phyloP scores from a whole-genome alignment of 106 monocot species.

The Dendrobium chrysotoxum region DNA sequence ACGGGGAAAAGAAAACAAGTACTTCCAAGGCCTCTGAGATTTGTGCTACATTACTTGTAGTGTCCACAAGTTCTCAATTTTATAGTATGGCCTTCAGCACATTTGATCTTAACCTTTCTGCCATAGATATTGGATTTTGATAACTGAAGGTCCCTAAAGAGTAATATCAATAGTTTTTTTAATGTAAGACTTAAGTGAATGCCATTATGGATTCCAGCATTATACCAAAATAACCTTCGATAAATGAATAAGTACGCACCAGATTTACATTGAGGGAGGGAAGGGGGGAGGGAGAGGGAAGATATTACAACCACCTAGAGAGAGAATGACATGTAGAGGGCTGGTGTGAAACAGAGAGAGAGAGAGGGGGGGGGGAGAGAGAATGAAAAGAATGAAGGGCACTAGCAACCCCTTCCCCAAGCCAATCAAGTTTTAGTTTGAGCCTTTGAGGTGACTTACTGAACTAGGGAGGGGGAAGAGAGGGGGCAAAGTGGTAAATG shows the following conservation, averaged over 20 bases:
- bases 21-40: neutral
- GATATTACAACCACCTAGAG: neutral
- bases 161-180: neutral
- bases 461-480: neutral
- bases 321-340: neutral
- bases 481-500: neutral
- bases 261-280: neutral
- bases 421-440: neutral
- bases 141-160: neutral
- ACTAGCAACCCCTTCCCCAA: neutral
- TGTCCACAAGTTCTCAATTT: neutral
- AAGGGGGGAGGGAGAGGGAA: neutral
- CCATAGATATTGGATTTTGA: neutral
- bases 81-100: constrained; percentile 3
- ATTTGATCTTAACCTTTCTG: neutral
- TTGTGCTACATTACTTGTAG: neutral
- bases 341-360: neutral
- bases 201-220: neutral
- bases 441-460: neutral
- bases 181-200: neutral
- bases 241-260: neutral
- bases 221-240: constrained; percentile 1
- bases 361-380: neutral
- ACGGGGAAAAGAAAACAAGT: neutral
- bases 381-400: neutral